phyloP scores from a whole-genome alignment of 192 early-diverging fungal species.

The Lobosporangium transversale region DNA sequence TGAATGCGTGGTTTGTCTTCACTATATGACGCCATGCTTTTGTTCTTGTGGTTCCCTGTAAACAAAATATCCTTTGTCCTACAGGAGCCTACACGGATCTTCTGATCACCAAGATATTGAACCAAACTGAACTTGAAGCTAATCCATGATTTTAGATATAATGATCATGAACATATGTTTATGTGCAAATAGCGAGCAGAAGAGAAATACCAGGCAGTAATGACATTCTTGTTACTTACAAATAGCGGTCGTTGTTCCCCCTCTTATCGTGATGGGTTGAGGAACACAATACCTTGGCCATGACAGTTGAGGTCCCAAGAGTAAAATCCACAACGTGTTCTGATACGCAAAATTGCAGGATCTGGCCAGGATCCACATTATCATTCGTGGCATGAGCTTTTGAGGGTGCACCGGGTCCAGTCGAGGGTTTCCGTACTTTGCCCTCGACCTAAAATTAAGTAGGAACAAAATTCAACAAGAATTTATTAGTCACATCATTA shows the following conservation, averaged over 20 bases:
- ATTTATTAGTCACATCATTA: no score
- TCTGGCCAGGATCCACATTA: slow-evolving; percentile 40
- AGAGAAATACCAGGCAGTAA: no score
- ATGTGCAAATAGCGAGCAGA: no score
- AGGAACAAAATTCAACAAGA: no score
- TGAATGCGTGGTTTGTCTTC: slow-evolving; percentile 35
- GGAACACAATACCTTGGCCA: slow-evolving; percentile 48
- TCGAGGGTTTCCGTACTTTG: slow-evolving; percentile 50
- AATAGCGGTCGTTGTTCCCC: slow-evolving; percentile 50
- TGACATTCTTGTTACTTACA: no score
- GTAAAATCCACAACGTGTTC: slow-evolving; percentile 46
- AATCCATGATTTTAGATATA: no score
- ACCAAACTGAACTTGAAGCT: slow-evolving; percentile 49
- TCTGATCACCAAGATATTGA: slow-evolving; percentile 40
- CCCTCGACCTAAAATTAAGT: slow-evolving; percentile 41
- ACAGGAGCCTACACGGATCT: slow-evolving; percentile 42
- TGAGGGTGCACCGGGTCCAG: slow-evolving; percentile 29
- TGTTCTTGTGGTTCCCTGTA: slow-evolving; percentile 52
- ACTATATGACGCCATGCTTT: slow-evolving; percentile 52
- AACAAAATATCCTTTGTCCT: slow-evolving; percentile 51
- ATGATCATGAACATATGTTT: no score
- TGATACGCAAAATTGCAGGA: slow-evolving; percentile 41
- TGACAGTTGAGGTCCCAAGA: slow-evolving; percentile 39
- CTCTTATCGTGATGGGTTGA: slow-evolving; percentile 50
- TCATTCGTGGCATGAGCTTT: slow-evolving; percentile 31